Evolutionary conservation across 164 flowering plant genomes (phyloP).

Genomic region (Hamamelis virginiana): DNA sequence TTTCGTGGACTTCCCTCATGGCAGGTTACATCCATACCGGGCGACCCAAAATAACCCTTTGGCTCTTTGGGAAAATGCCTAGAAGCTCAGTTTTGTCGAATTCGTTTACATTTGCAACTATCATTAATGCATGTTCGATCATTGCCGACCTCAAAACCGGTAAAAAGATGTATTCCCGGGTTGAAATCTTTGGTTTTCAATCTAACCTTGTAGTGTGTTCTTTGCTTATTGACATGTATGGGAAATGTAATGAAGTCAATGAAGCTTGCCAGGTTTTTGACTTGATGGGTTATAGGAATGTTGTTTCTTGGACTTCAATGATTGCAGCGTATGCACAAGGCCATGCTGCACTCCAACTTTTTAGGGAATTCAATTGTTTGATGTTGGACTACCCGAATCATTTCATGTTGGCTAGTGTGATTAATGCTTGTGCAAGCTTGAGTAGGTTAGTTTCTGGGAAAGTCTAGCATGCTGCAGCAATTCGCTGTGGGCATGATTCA

Average conservation of each 20-base stretch:
- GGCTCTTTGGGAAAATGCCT: conserved; percentile 34
- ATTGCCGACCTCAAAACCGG: conserved; percentile 41
- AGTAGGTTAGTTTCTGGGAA: conserved; percentile 55
- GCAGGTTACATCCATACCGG: conserved; percentile 37
- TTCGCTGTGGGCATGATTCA: conserved; percentile 36
- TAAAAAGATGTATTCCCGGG: conserved; percentile 41
- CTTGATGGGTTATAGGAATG: conserved; percentile 40
- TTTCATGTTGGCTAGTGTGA: conserved; percentile 49
- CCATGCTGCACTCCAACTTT: conserved; percentile 43
- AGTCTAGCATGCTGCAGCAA: conserved; percentile 42
- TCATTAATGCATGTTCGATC: conserved; percentile 47
- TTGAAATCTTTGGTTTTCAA: conserved; percentile 38
- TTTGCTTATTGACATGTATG: conserved; percentile 69
- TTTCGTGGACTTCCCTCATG: conserved; percentile 66
- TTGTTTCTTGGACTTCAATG: no score
- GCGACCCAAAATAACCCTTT: conserved; percentile 35
- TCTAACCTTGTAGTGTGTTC: conserved; percentile 45
- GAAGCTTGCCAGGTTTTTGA: conserved; percentile 60
- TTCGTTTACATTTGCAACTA: conserved; percentile 49
- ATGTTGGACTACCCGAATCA: conserved; percentile 34
- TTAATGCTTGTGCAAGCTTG: conserved; percentile 70
- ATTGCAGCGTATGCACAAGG: conserved; percentile 59
- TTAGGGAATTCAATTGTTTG: conserved; percentile 33
- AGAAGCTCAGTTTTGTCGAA: conserved; percentile 30
- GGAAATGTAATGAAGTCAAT: conserved; percentile 54